Evolutionary conservation across 1,284 basidiomycete species (phyloP), one percentile per base, ranked within the genome.

Genomic region (Grifola frondosa): DNA sequence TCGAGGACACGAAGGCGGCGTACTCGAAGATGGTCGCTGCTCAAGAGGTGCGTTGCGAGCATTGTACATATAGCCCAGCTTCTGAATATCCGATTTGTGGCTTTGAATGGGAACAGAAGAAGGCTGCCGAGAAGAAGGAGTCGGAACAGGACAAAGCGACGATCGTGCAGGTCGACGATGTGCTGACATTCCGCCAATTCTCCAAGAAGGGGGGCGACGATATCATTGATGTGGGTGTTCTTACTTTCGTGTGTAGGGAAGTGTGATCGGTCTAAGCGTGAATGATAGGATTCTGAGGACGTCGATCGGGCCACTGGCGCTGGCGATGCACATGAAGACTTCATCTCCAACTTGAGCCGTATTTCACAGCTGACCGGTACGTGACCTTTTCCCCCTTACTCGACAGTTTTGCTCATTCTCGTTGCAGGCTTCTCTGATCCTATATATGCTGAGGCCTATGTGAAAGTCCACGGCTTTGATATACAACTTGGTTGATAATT

Each of bases 381-480:
- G 68, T 59, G 13, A 11, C 26, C 6, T 37, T 31, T 35, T 6
- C 26, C n/a, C 16, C 13, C 19, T 15, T 15, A 3, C 30, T 19
- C 34, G 22, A 22, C 23, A 15, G 20, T 9, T 8, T 20, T 15
- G 10, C 17, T 32, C 50, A 23, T 38, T 52, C 5, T 37, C 28
- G 47, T 35, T 33, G 8, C 50, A 88, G 93, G 95, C 23, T 99
- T 99, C 75, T 98, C 95, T 19, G 97, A 99, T 63, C 92, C 96
- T 2, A 93, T 99, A 47, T 99, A 99, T 59, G 95, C 96, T 5
- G 97, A 99, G 65, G 96, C 96, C 1, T 95, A 95, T 57, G 95
- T 99, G 58, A 97, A 96, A 65, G 93, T 99, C 63, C 92, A 98
- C 57, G 94, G 96, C 40, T 99, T 99, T 63, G 97, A 99, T 66